These are phyloP conservation scores for Penicillium sp. DNA, from an alignment of 2,329 filamentous ascomycete genomes.

Conservation along the genomic window DNA sequence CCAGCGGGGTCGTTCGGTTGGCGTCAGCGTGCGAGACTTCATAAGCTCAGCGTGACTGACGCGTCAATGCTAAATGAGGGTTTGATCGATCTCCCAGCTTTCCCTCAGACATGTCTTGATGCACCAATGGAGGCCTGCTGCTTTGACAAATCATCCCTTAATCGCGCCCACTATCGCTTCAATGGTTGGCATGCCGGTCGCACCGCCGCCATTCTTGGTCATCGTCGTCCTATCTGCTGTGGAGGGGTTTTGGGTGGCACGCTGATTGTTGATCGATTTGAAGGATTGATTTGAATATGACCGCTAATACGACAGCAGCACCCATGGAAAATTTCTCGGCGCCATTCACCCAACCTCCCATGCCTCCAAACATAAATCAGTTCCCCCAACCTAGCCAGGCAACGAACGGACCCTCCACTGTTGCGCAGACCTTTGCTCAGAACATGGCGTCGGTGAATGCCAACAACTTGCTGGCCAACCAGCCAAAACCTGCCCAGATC, in stretches of 20 bases:
- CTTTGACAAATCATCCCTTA: too few relatives aligned
- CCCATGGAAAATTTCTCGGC: conserved; percentile 39
- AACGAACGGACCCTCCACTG: conserved; percentile 30
- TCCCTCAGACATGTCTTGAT: too few relatives aligned
- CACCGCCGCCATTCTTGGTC: too few relatives aligned
- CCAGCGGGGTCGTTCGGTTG: too few relatives aligned
- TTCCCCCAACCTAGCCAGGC: conserved; percentile 32
- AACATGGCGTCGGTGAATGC: conserved; percentile 38
- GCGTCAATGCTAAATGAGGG: too few relatives aligned
- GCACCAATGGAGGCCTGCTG: too few relatives aligned
- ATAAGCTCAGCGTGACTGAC: too few relatives aligned
- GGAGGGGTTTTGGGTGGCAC: background rate
- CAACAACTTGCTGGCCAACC: conserved; percentile 33
- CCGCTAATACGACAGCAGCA: conserved; percentile 27
- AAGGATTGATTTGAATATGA: conserved; percentile 16
- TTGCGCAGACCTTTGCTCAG: conserved; percentile 33
- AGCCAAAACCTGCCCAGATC: conserved; percentile 25
- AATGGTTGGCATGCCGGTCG: too few relatives aligned
- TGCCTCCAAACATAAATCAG: conserved; percentile 31
- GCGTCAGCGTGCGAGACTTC: too few relatives aligned
- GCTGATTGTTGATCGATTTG: background rate
- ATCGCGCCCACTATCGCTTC: too few relatives aligned
- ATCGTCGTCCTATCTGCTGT: background rate
- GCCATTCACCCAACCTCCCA: conserved; percentile 34
- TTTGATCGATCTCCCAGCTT: too few relatives aligned